phyloP scores from a whole-genome alignment of 345 rosid genomes.

The Aurinia saxatilis region DNA sequence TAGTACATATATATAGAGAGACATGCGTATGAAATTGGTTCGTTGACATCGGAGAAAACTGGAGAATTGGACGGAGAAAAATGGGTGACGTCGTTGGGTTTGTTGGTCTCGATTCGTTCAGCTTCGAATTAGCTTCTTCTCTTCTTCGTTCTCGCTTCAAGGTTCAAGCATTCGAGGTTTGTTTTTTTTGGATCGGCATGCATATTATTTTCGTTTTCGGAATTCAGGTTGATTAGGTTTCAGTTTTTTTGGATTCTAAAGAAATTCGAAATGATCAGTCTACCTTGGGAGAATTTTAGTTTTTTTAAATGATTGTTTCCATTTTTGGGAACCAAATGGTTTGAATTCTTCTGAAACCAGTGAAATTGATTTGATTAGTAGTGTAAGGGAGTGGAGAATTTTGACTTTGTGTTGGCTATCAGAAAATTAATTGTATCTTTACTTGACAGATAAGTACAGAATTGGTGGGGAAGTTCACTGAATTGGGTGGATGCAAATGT shows the following conservation, averaged over 20 bases:
- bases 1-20: not conserved
- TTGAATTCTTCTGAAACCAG: not conserved
- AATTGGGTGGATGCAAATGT: conserved; percentile 52
- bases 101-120: conserved; percentile 57
- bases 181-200: not conserved
- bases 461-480: conserved; percentile 45
- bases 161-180: conserved; percentile 72
- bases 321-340: not conserved
- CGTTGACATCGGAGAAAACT: conserved; percentile 6
- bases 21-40: conserved; percentile 11
- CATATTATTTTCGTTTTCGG: not conserved
- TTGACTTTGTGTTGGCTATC: not conserved
- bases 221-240: not conserved
- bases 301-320: not conserved
- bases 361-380: not conserved
- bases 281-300: not conserved
- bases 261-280: not conserved
- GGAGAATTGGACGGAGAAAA: conserved; percentile 3
- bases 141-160: conserved; percentile 55
- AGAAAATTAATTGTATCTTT: not conserved
- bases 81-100: conserved; percentile 50
- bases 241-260: not conserved
- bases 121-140: conserved; percentile 71
- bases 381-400: not conserved
- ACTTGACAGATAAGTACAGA: conserved; percentile 35